Percentiles rank a stretch among this genome's conserved stretches.
phyloP scores from a whole-genome alignment of 2,329 filamentous ascomycete species.

The Pseudogymnoascus sp. region DNA sequence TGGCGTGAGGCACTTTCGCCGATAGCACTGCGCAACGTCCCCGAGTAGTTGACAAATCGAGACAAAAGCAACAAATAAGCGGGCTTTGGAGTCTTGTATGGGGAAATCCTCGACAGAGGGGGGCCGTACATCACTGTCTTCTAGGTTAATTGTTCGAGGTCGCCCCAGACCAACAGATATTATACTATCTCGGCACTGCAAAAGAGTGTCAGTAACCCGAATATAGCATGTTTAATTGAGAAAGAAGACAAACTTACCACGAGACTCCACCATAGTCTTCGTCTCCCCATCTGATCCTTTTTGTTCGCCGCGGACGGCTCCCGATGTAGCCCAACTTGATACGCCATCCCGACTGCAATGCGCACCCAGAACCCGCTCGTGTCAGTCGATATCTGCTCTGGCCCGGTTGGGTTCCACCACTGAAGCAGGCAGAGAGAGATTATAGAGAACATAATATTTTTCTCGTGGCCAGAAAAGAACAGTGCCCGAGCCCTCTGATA shows the following conservation, averaged over 20 bases:
- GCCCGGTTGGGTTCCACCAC: constrained; percentile 32
- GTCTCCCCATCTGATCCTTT: constrained; percentile 30
- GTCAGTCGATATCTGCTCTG: constrained; percentile 33
- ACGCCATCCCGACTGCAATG: constrained; percentile 35
- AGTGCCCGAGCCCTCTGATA: constrained; percentile 29
- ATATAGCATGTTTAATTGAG: neutral
- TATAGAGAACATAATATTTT: constrained; percentile 29
- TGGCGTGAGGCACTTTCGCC: constrained; percentile 4
- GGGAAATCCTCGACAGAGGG: constrained; percentile 10
- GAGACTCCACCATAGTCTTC: constrained; percentile 38
- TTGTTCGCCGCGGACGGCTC: constrained; percentile 29
- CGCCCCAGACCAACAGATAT: constrained; percentile 31
- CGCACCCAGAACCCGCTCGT: constrained; percentile 39
- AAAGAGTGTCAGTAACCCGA: neutral
- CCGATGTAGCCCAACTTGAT: constrained; percentile 38
- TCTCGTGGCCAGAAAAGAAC: constrained; percentile 30
- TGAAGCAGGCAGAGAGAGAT: constrained; percentile 28
- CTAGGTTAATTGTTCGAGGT: constrained; percentile 9
- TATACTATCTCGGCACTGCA: constrained; percentile 31
- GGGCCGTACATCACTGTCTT: constrained; percentile 5
- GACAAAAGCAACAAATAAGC: constrained; percentile 9
- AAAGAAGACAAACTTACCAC: constrained; percentile 26
- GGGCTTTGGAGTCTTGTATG: neutral
- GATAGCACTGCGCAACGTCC: constrained; percentile 5
- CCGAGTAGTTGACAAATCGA: constrained; percentile 9